A percentile compares a stretch with the other conserved stretches of the same genome.
These are phyloP conservation scores for Pseudogymnoascus sp. DNA, from an alignment of 2,329 filamentous ascomycete genomes.

Conservation along the genomic window DNA sequence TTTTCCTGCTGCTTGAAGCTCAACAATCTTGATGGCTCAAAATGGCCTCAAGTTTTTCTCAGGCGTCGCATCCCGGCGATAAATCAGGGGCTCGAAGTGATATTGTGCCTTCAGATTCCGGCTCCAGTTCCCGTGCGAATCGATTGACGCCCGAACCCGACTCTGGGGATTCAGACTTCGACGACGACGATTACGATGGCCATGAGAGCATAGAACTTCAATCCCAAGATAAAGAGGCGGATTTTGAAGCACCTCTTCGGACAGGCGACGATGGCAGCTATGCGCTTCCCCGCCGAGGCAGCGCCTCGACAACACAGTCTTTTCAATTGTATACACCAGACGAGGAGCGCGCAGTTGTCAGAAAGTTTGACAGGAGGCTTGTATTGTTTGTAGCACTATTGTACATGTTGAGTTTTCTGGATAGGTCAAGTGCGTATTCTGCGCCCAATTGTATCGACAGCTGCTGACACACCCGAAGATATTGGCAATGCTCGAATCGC, in stretches of 20 bases:
- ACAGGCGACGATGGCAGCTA: neutral
- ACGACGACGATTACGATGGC: conserved; percentile 11
- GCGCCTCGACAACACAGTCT: conserved; percentile 29
- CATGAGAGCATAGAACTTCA: conserved; percentile 4
- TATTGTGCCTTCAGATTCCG: conserved; percentile 4
- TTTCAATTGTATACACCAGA: conserved; percentile 51
- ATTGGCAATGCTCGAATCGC: conserved; percentile 56
- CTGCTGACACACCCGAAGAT: conserved; percentile 31
- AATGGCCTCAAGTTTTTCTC: neutral
- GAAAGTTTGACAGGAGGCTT: conserved; percentile 67
- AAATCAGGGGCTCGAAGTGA: neutral
- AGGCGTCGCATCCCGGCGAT: neutral
- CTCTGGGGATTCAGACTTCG: conserved; percentile 20
- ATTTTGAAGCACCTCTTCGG: neutral
- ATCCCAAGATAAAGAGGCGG: neutral
- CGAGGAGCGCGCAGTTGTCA: conserved; percentile 63
- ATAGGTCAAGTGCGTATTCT: conserved; percentile 62
- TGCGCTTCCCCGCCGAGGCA: conserved; percentile 18
- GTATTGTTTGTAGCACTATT: conserved; percentile 74
- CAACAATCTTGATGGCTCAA: neutral
- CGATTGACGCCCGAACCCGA: conserved; percentile 23
- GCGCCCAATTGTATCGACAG: neutral
- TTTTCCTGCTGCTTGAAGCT: neutral
- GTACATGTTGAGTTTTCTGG: conserved; percentile 78
- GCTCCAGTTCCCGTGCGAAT: conserved; percentile 13